Evolutionary conservation across 768 basidiomycete species (phyloP).

Genomic region (Tulasnella calospora): DNA sequence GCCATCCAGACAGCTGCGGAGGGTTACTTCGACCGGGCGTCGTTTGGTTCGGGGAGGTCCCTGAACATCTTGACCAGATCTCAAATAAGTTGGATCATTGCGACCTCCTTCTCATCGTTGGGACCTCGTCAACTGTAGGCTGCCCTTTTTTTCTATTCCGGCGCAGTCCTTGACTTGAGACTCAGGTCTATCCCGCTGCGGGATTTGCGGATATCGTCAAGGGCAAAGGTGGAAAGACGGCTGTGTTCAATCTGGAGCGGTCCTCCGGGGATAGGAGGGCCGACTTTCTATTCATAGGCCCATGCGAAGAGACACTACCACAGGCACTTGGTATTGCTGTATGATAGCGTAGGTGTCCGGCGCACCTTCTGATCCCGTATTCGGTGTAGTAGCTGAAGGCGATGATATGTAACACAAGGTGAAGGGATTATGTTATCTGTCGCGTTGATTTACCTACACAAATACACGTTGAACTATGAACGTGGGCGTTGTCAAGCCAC

Average conservation of each 20-base stretch:
- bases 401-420: neutral
- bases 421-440: neutral
- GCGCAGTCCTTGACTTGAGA: neutral
- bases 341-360: neutral
- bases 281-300: slow-evolving; percentile 31
- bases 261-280: slow-evolving; percentile 26
- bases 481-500: neutral
- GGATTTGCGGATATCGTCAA: slow-evolving; percentile 30
- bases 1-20: slow-evolving; percentile 36
- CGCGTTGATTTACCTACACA: neutral
- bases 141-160: neutral
- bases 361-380: neutral
- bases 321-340: slow-evolving; percentile 14
- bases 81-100: slow-evolving; percentile 42
- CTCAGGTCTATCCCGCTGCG: slow-evolving; percentile 32
- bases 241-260: slow-evolving; percentile 32
- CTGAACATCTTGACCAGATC: slow-evolving; percentile 41
- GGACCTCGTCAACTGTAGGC: slow-evolving; percentile 49
- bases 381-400: neutral
- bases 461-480: neutral
- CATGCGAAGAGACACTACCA: slow-evolving; percentile 31
- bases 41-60: slow-evolving; percentile 55
- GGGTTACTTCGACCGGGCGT: slow-evolving; percentile 49
- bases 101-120: slow-evolving; percentile 52
- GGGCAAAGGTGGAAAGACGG: slow-evolving; percentile 29